Conservation (phyloP, 2,329 filamentous ascomycete species). For the Cladorrhinum sp. region DNA sequence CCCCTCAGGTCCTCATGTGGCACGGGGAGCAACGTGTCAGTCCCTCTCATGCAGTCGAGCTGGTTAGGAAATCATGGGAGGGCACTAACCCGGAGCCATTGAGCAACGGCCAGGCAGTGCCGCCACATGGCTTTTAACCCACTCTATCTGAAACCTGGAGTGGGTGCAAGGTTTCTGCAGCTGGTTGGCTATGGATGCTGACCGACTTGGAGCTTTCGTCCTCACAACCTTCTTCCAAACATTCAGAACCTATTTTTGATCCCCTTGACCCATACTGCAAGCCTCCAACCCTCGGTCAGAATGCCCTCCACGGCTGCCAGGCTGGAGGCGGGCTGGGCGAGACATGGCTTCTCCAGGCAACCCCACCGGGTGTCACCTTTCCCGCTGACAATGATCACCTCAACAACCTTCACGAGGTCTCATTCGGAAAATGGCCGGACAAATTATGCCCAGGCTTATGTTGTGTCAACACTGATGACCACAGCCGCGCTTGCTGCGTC, state of each 20-base stretch:
- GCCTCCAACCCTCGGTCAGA: not conserved
- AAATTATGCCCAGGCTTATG: not conserved
- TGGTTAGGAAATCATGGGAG: not conserved
- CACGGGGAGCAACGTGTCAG: slow-evolving; percentile 16
- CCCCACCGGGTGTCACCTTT: not conserved
- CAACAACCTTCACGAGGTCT: not conserved
- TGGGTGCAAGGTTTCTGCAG: not conserved
- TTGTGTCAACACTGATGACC: not conserved
- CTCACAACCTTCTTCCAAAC: not conserved
- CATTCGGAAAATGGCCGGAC: not conserved
- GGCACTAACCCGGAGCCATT: not conserved
- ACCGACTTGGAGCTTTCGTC: not conserved
- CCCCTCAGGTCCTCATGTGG: slow-evolving; percentile 13
- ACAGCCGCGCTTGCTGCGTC: not conserved
- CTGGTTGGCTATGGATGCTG: not conserved
- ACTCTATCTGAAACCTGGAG: not conserved
- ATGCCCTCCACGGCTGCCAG: not conserved
- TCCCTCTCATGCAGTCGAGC: slow-evolving; percentile 8
- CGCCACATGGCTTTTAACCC: not conserved
- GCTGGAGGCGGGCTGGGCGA: not conserved
- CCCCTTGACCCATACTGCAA: not conserved
- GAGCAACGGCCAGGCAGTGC: not conserved
- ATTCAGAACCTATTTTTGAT: not conserved
- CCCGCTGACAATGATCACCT: not conserved
- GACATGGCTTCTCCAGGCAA: too few species aligned